Evolutionary conservation across 306 rosid genomes (phyloP).

Genomic region (Pterocarpus macrocarpus): DNA sequence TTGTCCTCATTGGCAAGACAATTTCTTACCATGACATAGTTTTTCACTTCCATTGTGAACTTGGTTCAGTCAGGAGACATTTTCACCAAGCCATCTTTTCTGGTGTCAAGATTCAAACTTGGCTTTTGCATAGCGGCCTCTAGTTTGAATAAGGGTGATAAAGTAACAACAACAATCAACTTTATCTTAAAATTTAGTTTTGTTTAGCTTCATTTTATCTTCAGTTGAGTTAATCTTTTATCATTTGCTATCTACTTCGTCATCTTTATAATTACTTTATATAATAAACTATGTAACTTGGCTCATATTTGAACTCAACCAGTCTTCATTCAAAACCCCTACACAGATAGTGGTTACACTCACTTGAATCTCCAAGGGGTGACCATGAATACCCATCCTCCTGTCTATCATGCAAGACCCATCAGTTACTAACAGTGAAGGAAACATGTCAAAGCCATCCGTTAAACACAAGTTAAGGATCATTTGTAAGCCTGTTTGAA

Average conservation of each 20-base stretch:
- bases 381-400: slow-evolving; percentile 98
- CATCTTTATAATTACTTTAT: background rate
- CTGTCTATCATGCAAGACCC: slow-evolving; percentile 99
- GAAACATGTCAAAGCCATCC: slow-evolving; percentile 97
- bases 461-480: slow-evolving; percentile 87
- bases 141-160: too few relatives aligned
- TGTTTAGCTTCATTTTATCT: too few relatives aligned
- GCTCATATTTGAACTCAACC: background rate
- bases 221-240: too few relatives aligned
- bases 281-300: background rate
- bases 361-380: slow-evolving; percentile 98
- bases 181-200: too few relatives aligned
- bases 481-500: slow-evolving; percentile 93
- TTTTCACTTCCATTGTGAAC: too few relatives aligned
- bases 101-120: too few relatives aligned
- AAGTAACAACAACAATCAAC: too few relatives aligned
- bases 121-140: too few relatives aligned
- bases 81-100: too few relatives aligned
- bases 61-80: too few relatives aligned
- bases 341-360: slow-evolving; percentile 39
- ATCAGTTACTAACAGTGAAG: slow-evolving; percentile 94
- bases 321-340: background rate
- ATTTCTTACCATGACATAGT: too few relatives aligned
- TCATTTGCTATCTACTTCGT: background rate
- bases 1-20: too few relatives aligned